Evolutionary conservation across 139 green algal genomes (phyloP).

Genomic region (Micractinium conductrix): DNA sequence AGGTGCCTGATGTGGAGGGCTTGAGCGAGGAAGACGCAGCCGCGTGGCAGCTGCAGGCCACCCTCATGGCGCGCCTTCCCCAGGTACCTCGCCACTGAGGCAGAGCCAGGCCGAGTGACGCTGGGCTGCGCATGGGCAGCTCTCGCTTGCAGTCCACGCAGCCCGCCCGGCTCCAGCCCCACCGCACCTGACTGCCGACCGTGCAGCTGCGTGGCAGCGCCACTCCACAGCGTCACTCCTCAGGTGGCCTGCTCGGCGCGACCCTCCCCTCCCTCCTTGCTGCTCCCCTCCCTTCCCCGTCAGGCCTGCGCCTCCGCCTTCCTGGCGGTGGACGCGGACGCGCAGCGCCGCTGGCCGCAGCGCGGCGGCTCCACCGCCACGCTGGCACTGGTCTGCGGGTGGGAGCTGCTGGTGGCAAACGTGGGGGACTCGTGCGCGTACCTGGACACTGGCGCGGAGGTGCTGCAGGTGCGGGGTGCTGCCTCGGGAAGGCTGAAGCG

Average conservation of each 20-base stretch:
- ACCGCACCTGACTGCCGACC: too few species aligned
- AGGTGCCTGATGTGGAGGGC: constrained; percentile 20
- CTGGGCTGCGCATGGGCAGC: too few species aligned
- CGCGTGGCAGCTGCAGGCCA: constrained; percentile 53
- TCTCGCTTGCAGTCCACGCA: too few species aligned
- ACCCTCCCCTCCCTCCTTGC: not conserved
- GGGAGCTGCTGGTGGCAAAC: constrained; percentile 67
- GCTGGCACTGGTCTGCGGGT: constrained; percentile 68
- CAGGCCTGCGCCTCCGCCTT: constrained; percentile 41
- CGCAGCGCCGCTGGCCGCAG: constrained; percentile 31
- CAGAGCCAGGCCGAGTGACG: too few species aligned
- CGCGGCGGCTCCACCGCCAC: constrained; percentile 82
- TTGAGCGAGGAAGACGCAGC: constrained; percentile 32
- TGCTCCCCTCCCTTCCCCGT: too few species aligned
- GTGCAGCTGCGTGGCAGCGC: too few species aligned
- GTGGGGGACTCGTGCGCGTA: constrained; percentile 71
- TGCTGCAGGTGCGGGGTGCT: constrained; percentile 49
- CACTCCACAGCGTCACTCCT: too few species aligned
- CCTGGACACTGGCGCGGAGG: constrained; percentile 75
- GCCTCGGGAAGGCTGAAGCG: too few species aligned
- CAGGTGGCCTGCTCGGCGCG: not conserved
- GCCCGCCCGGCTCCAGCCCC: too few species aligned
- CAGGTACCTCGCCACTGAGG: too few species aligned
- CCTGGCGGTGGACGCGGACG: constrained; percentile 16
- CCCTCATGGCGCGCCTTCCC: constrained; percentile 39